phyloP scores from a whole-genome alignment of 768 basidiomycete species.

The Lentinula sp. region DNA sequence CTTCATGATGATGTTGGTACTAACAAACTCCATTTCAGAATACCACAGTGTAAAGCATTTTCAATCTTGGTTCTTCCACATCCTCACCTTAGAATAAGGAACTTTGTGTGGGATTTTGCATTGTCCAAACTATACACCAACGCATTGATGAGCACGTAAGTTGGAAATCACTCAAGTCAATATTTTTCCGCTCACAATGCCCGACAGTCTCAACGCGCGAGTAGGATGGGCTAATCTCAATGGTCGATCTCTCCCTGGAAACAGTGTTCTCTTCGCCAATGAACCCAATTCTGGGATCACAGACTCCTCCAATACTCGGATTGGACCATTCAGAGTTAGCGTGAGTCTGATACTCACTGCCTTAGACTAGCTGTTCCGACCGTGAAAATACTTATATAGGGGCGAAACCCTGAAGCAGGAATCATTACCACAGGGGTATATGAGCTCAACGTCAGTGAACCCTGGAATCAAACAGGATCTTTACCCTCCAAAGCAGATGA shows the following conservation, averaged over 20 bases:
- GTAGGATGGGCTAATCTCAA: neutral
- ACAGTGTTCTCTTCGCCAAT: neutral
- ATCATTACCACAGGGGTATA: neutral
- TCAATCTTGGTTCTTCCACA: neutral
- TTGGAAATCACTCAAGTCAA: neutral
- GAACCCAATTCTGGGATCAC: neutral
- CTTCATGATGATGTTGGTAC: neutral
- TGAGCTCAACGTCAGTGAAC: neutral
- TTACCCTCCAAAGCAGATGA: neutral
- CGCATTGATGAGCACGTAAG: conserved; percentile 14
- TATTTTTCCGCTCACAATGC: neutral
- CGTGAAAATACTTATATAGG: neutral
- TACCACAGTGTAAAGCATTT: neutral
- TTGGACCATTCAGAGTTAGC: too few species aligned
- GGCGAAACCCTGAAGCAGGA: neutral
- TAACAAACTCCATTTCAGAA: neutral
- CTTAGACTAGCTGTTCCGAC: neutral
- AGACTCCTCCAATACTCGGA: too few species aligned
- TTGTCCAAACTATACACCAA: conserved; percentile 26
- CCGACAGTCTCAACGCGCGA: neutral
- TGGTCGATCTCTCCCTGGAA: neutral
- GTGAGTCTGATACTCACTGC: neutral
- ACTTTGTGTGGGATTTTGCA: conserved; percentile 24
- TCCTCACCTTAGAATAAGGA: conserved; percentile 9
- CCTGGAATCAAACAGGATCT: neutral